Conservation (phyloP, 371 early-diverging fungal genomes). For the Mortierella sp. region DNA sequence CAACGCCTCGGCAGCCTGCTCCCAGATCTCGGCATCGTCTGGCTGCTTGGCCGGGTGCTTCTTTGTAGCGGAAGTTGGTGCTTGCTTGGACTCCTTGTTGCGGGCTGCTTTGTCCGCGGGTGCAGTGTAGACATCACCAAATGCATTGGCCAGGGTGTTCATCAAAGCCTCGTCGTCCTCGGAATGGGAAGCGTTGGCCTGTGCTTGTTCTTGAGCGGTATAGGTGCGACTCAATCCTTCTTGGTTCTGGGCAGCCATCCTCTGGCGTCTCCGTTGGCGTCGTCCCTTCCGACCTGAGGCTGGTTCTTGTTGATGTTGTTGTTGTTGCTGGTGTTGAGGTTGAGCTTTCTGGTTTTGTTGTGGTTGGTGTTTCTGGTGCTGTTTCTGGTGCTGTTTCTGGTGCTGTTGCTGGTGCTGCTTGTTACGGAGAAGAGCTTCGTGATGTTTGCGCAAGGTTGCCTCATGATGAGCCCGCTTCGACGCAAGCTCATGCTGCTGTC, state of each 20-base stretch:
- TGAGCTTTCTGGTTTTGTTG: not conserved
- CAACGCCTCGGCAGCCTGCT: conserved; percentile 5
- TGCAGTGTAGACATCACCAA: not conserved
- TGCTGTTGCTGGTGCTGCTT: conserved; percentile 22
- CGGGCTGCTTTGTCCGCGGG: no score
- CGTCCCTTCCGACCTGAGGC: conserved; percentile 4
- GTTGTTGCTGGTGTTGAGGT: not conserved
- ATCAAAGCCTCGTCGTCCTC: not conserved
- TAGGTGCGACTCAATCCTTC: no score
- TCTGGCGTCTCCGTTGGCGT: conserved; percentile 20
- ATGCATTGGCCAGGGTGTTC: not conserved
- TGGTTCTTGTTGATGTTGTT: conserved; percentile 3
- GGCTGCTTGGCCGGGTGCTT: not conserved
- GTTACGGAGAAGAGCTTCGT: not conserved
- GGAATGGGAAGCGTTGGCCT: not conserved
- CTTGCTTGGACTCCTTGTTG: not conserved
- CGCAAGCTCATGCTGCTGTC: not conserved
- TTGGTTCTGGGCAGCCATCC: conserved; percentile 8
- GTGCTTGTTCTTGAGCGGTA: no score
- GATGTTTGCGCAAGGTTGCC: conserved; percentile 1
- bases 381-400: conserved; percentile 8
- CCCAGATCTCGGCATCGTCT: not conserved
- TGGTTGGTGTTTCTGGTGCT: conserved; percentile 6
- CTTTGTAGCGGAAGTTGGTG: not conserved
- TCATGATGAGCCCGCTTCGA: conserved; percentile 8